Percentiles rank a stretch among this genome's conserved stretches.
phyloP scores from a whole-genome alignment of 176 grass and related monocot species.

The Stipa capillata region DNA sequence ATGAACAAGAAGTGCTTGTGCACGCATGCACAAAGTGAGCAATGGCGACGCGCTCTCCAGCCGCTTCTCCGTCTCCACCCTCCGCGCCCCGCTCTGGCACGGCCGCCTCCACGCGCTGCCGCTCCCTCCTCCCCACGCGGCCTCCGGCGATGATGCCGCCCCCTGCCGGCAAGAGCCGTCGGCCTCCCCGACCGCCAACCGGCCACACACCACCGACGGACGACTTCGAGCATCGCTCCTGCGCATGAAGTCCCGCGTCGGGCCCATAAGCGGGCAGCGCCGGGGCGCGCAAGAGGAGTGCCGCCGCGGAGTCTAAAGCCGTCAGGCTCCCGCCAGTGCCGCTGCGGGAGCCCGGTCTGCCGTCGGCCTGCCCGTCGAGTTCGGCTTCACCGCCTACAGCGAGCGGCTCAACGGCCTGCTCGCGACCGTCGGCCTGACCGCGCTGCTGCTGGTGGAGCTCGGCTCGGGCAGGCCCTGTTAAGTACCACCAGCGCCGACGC shows the following conservation, averaged over 20 bases:
- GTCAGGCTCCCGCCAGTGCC: constrained; percentile 84
- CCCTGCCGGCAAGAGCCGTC: constrained; percentile 20
- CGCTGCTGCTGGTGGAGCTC: constrained; percentile 85
- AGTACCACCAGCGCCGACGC: constrained; percentile 68
- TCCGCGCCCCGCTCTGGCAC: constrained; percentile 15
- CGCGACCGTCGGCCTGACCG: constrained; percentile 49
- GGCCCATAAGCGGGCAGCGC: constrained; percentile 61
- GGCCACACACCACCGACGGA: constrained; percentile 30
- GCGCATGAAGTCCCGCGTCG: constrained; percentile 51
- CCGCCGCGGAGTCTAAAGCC: constrained; percentile 2
- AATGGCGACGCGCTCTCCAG: constrained; percentile 56
- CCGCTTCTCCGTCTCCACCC: constrained; percentile 44
- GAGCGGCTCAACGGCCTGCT: constrained; percentile 73
- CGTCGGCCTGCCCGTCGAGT: constrained; percentile 53
- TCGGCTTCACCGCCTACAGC: constrained; percentile 75
- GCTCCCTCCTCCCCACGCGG: constrained; percentile 17
- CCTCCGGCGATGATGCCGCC: constrained; percentile 35
- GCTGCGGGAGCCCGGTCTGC: constrained; percentile 48
- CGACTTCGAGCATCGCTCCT: constrained; percentile 70
- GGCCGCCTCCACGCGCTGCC: not conserved
- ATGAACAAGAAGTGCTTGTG: constrained; percentile 36
- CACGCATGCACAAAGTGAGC: constrained; percentile 13
- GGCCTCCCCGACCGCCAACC: not conserved
- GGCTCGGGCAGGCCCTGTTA: constrained; percentile 56
- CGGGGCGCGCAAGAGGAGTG: constrained; percentile 30